These are phyloP conservation scores for Solanum peruvianum DNA, from an alignment of 257 asterid species.

Conservation along the genomic window DNA sequence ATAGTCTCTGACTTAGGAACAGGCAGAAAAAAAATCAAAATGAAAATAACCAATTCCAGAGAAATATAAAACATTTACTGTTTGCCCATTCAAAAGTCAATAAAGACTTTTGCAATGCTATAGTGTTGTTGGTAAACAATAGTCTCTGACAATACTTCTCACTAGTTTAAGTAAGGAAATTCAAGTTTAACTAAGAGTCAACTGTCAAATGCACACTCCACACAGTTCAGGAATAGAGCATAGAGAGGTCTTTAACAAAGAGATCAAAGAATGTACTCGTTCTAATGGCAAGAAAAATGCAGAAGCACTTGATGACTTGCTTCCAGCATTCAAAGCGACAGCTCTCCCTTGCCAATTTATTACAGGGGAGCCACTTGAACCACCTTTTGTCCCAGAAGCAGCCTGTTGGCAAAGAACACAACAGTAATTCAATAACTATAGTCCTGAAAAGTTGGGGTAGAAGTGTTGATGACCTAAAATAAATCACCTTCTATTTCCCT, in stretches of 20 bases:
- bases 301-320: constrained; percentile 96
- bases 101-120: not conserved
- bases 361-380: constrained; percentile 99
- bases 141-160: not conserved
- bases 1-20: not conserved
- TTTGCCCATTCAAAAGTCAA: not conserved
- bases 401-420: constrained; percentile 41
- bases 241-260: not conserved
- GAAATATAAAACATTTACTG: not conserved
- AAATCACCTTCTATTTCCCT: not conserved
- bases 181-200: not conserved
- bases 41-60: not conserved
- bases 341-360: constrained; percentile 99
- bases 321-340: constrained; percentile 98
- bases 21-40: not conserved
- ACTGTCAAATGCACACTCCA: not conserved
- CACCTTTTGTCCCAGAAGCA: constrained; percentile 99
- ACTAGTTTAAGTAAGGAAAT: not conserved
- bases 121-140: not conserved
- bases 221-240: not conserved
- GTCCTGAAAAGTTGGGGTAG: not conserved
- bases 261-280: constrained; percentile 36
- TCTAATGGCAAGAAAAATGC: constrained; percentile 98
- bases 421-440: not conserved
- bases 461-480: not conserved